Conservation (phyloP, 169 alveolate species). For the Plasmodium gallinaceum region DNA sequence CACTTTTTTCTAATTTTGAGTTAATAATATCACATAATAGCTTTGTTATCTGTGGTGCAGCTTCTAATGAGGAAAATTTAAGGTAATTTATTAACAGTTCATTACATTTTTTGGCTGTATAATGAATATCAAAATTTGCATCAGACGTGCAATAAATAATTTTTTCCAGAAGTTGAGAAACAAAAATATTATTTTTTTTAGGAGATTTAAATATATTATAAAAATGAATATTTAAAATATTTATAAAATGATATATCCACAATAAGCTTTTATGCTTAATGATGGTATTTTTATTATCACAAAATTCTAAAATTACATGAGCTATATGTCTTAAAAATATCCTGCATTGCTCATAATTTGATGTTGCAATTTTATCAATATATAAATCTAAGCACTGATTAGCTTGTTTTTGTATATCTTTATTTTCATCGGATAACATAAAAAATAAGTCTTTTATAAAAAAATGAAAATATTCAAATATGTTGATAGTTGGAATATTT, state of each 20-base stretch:
- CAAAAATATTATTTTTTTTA: conserved; percentile 36
- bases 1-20: conserved; percentile 19
- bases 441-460: conserved; percentile 54
- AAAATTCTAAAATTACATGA: conserved; percentile 41
- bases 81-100: conserved; percentile 52
- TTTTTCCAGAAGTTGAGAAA: conserved; percentile 35
- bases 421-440: conserved; percentile 73
- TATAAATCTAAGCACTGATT: conserved; percentile 72
- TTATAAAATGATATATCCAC: conserved; percentile 73
- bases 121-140: conserved; percentile 63
- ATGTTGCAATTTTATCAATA: conserved; percentile 55
- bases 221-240: conserved; percentile 73
- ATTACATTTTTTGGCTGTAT: conserved; percentile 68
- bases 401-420: conserved; percentile 72
- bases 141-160: conserved; percentile 52
- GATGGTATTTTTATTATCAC: conserved; percentile 33
- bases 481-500: conserved; percentile 49
- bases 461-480: conserved; percentile 72
- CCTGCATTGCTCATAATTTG: conserved; percentile 74
- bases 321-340: conserved; percentile 61
- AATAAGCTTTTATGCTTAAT: conserved; percentile 69
- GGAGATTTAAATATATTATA: conserved; percentile 40
- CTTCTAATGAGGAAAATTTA: conserved; percentile 31
- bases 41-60: conserved; percentile 26
- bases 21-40: conserved; percentile 40